phyloP scores from a whole-genome alignment of 208 protist species.

The Trypanosoma melophagium region DNA sequence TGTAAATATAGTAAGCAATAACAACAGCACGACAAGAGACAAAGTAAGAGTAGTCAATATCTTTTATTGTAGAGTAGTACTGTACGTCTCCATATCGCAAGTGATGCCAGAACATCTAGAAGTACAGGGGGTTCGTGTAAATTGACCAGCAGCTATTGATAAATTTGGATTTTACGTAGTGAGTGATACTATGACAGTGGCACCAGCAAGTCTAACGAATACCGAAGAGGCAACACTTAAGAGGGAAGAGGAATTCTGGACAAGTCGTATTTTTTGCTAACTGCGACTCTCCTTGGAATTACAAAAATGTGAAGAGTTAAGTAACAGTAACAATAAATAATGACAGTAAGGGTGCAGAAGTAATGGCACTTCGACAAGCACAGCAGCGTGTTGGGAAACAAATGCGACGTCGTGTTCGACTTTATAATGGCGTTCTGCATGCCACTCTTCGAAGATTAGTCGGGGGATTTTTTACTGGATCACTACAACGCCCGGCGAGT shows the following conservation, averaged over 20 bases:
- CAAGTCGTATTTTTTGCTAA: constrained; percentile 24
- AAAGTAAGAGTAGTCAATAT: too few relatives aligned
- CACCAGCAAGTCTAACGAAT: constrained; percentile 1
- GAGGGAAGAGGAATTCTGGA: constrained; percentile 26
- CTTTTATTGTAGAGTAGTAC: too few relatives aligned
- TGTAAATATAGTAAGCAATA: too few relatives aligned
- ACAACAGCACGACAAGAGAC: too few relatives aligned
- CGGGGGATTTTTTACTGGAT: constrained; percentile 51
- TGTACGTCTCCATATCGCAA: too few relatives aligned
- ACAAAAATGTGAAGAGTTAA: not conserved
- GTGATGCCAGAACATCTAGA: constrained; percentile 7
- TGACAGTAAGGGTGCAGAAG: not conserved
- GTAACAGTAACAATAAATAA: not conserved
- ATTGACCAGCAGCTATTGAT: constrained; percentile 25
- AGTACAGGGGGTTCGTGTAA: constrained; percentile 10
- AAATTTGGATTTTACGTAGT: constrained; percentile 26
- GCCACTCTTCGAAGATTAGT: constrained; percentile 32
- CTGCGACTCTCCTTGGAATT: constrained; percentile 19
- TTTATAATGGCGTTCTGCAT: constrained; percentile 26
- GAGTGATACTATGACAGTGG: not conserved
- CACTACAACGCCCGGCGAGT: constrained; percentile 27
- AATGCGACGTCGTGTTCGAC: constrained; percentile 24
- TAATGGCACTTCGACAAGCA: constrained; percentile 3
- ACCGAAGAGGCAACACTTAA: not conserved
- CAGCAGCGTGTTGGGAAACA: constrained; percentile 15